These are phyloP conservation scores for Pascua sp. DNA, from an alignment of 1,284 basidiomycete genomes.

Conservation along the genomic window DNA sequence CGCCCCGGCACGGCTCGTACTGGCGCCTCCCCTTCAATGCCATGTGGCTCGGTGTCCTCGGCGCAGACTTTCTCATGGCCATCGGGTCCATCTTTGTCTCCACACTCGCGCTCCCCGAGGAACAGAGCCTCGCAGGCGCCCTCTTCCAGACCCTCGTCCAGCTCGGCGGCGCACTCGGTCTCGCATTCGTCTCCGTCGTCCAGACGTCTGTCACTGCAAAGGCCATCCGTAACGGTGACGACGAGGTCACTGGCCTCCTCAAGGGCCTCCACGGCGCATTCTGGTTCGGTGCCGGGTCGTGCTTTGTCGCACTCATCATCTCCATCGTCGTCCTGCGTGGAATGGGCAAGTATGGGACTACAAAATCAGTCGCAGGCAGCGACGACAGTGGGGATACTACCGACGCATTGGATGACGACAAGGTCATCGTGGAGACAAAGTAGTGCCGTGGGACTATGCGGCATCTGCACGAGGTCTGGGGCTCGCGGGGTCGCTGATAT, in stretches of 20 bases:
- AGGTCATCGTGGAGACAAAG: neutral
- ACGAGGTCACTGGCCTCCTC: constrained; percentile 18
- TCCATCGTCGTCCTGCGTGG: constrained; percentile 32
- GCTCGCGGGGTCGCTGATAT: too few relatives aligned
- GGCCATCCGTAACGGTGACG: constrained; percentile 15
- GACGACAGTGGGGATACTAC: neutral
- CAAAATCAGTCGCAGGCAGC: neutral
- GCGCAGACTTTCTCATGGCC: constrained; percentile 74
- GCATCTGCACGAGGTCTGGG: too few relatives aligned
- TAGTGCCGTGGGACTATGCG: neutral
- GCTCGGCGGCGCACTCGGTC: constrained; percentile 70
- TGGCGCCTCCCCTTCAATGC: constrained; percentile 80
- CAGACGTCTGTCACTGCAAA: constrained; percentile 46
- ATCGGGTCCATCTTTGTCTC: constrained; percentile 72
- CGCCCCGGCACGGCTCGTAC: constrained; percentile 61
- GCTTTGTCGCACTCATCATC: constrained; percentile 32
- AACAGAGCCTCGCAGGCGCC: constrained; percentile 74
- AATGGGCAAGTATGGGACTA: constrained; percentile 26
- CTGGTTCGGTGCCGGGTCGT: constrained; percentile 40
- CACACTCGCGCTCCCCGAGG: constrained; percentile 64
- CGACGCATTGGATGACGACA: neutral
- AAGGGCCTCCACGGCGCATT: constrained; percentile 40
- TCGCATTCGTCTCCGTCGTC: constrained; percentile 71
- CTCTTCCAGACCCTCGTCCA: constrained; percentile 51
- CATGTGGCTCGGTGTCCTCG: constrained; percentile 66